phyloP scores from a whole-genome alignment of 441 rosid species.

The Biscutella laevigata region DNA sequence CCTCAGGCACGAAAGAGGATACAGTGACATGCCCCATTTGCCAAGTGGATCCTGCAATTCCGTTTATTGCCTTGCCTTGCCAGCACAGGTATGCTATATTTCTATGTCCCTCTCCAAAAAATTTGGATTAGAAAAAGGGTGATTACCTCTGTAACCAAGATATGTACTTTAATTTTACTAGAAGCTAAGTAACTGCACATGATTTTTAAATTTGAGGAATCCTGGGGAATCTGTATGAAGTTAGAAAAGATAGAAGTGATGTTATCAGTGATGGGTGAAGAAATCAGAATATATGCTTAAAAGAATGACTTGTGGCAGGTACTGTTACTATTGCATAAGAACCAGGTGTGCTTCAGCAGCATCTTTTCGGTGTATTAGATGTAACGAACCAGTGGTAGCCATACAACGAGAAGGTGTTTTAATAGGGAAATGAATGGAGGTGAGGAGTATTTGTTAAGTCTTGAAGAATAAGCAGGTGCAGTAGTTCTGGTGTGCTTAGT shows the following conservation, averaged over 20 bases:
- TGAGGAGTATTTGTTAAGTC: not conserved
- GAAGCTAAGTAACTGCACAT: not conserved
- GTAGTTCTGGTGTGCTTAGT: not conserved
- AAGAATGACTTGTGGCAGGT: conserved; percentile 42
- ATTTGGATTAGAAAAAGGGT: conserved; percentile 8
- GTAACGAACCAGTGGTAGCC: conserved; percentile 66
- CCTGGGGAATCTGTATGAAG: not conserved
- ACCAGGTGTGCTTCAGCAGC: conserved; percentile 71
- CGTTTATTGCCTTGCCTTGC: conserved; percentile 87
- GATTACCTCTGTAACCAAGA: not conserved
- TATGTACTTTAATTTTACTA: not conserved
- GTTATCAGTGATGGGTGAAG: not conserved
- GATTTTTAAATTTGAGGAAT: conserved; percentile 3
- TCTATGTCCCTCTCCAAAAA: not conserved
- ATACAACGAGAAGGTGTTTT: conserved; percentile 62
- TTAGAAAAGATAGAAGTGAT: not conserved
- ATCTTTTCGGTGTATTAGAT: conserved; percentile 64
- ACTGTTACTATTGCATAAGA: conserved; percentile 83
- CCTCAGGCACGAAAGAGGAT: conserved; percentile 48
- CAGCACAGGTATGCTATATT: conserved; percentile 56
- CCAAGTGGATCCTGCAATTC: conserved; percentile 61
- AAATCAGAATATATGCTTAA: not conserved
- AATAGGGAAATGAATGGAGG: conserved; percentile 16
- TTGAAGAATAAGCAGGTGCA: conserved; percentile 5
- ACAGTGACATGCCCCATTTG: conserved; percentile 71